phyloP scores from a whole-genome alignment of 768 basidiomycete genomes.

The Cystobasidium tubakii region DNA sequence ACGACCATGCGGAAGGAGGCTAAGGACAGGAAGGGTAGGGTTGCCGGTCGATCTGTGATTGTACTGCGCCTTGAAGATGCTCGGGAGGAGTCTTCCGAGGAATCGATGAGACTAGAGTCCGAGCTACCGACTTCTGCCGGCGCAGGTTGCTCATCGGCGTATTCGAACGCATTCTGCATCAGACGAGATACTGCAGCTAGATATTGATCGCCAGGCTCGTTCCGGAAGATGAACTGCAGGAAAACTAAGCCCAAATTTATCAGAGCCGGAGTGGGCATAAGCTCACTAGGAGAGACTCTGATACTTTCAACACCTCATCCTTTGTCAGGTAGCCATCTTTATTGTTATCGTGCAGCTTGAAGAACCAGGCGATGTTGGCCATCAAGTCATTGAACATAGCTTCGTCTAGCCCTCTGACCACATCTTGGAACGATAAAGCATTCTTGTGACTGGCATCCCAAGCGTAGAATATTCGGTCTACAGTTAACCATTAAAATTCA shows the following conservation, averaged over 20 bases:
- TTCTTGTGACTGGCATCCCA: slow-evolving; percentile 82
- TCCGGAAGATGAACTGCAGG: slow-evolving; percentile 88
- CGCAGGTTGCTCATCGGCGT: slow-evolving; percentile 57
- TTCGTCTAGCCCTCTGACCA: slow-evolving; percentile 78
- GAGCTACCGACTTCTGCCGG: slow-evolving; percentile 42
- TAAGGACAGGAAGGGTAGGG: slow-evolving; percentile 64
- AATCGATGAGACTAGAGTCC: background rate
- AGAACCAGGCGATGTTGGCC: slow-evolving; percentile 99
- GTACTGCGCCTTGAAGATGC: slow-evolving; percentile 44
- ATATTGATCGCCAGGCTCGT: slow-evolving; percentile 92
- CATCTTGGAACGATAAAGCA: slow-evolving; percentile 86
- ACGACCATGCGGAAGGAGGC: slow-evolving; percentile 99
- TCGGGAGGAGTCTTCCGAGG: slow-evolving; percentile 46
- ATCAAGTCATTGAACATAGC: slow-evolving; percentile 95
- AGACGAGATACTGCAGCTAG: slow-evolving; percentile 82
- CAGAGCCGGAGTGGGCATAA: too few species aligned
- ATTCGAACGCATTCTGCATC: slow-evolving; percentile 94
- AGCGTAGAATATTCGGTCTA: slow-evolving; percentile 80
- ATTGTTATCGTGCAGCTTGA: slow-evolving; percentile 80
- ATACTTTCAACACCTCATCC: slow-evolving; percentile 90
- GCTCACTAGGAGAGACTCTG: slow-evolving; percentile 82
- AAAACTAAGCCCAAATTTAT: too few species aligned
- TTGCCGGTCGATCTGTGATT: slow-evolving; percentile 46
- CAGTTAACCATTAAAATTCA: background rate
- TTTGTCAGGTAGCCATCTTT: slow-evolving; percentile 92